Evolutionary conservation across 345 rosid species (phyloP).

Genomic region (Hirschfeldia incana): DNA sequence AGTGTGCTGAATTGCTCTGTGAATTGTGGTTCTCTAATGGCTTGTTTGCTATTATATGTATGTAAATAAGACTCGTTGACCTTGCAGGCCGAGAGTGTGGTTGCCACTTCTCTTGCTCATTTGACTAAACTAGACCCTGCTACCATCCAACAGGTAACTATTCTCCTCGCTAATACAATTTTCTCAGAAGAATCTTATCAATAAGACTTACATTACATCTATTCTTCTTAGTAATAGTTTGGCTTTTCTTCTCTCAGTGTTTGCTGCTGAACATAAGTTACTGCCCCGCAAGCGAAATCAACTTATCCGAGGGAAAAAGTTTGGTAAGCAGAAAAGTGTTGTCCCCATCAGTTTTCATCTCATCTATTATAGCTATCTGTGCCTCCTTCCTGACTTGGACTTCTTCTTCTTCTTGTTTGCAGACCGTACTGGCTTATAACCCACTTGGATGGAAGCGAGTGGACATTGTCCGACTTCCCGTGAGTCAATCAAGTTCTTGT

Average conservation of each 20-base stretch:
- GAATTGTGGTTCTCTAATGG: constrained; percentile 15
- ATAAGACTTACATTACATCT: not conserved
- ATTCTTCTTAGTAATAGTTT: not conserved
- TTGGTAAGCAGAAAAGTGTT: constrained; percentile 55
- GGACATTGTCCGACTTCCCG: constrained; percentile 83
- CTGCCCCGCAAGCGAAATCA: constrained; percentile 81
- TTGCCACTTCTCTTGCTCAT: constrained; percentile 75
- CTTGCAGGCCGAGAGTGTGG: constrained; percentile 80
- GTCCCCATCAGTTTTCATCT: constrained; percentile 12
- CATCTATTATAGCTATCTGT: constrained; percentile 1
- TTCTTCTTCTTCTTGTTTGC: constrained; percentile 29
- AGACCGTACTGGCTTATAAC: constrained; percentile 84
- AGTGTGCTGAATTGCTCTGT: not conserved
- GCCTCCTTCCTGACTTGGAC: constrained; percentile 15
- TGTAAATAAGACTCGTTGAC: constrained; percentile 11
- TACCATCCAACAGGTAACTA: constrained; percentile 74
- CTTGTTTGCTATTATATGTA: constrained; percentile 1
- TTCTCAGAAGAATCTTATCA: constrained; percentile 8
- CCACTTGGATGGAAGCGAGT: constrained; percentile 96
- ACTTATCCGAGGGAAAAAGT: constrained; percentile 57
- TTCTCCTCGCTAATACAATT: constrained; percentile 14
- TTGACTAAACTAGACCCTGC: constrained; percentile 53
- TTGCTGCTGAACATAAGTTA: constrained; percentile 92
- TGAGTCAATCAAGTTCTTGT: constrained; percentile 45
- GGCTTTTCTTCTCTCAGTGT: constrained; percentile 54